Evolutionary conservation across 768 basidiomycete species (phyloP).

Genomic region (Mycena latifolia): DNA sequence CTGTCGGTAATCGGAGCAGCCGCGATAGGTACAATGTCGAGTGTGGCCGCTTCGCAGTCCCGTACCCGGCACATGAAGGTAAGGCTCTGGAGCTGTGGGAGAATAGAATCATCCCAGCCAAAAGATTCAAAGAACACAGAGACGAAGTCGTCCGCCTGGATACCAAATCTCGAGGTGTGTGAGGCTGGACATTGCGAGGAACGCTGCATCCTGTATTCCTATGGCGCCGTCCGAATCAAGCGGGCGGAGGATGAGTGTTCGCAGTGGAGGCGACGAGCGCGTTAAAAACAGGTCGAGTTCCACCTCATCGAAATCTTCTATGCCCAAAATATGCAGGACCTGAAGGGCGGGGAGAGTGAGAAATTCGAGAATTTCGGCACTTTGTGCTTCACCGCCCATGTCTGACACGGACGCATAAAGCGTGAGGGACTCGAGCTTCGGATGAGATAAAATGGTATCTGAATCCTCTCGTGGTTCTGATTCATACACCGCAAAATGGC

Average conservation of each 20-base stretch:
- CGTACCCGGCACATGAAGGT: neutral
- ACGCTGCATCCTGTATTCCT: neutral
- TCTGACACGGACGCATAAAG: neutral
- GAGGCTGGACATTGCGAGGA: neutral
- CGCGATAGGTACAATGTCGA: neutral
- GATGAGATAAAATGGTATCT: neutral
- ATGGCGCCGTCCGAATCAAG: neutral
- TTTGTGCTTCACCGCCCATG: neutral
- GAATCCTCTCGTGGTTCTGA: neutral
- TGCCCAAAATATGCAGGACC: neutral
- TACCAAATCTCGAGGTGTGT: slow-evolving; percentile 4
- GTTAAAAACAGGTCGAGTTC: neutral
- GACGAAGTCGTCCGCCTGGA: too few relatives aligned
- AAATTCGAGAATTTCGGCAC: neutral
- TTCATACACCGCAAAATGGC: too few relatives aligned
- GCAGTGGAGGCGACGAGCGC: neutral
- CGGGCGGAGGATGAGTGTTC: neutral
- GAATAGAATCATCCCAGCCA: neutral
- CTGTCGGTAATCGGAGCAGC: neutral
- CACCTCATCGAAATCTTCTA: neutral
- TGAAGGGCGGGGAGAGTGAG: neutral
- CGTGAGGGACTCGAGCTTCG: neutral
- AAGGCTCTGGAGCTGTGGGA: slow-evolving; percentile 11
- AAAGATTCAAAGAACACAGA: neutral
- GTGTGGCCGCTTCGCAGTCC: neutral